These are phyloP conservation scores for Talaromyces sp. DNA, from an alignment of 2,329 filamentous ascomycete genomes.

Conservation along the genomic window DNA sequence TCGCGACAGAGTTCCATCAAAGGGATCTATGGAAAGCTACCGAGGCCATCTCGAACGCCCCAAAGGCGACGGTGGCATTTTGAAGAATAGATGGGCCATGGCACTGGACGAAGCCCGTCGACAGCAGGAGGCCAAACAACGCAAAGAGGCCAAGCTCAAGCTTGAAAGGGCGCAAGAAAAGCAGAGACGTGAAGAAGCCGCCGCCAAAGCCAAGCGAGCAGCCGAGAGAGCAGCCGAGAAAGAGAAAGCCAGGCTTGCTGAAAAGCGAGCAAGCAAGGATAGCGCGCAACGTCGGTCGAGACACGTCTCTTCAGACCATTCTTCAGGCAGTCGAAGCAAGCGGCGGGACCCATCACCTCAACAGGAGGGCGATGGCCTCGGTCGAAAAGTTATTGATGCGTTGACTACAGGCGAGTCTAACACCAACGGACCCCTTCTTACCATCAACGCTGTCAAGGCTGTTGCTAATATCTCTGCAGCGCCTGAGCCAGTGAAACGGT, in stretches of 20 bases:
- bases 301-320: constrained; percentile 20
- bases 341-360: constrained; percentile 18
- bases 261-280: constrained; percentile 8
- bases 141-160: constrained; percentile 29
- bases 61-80: constrained; percentile 28
- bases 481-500: constrained; percentile 12
- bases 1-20: constrained; percentile 32
- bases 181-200: constrained; percentile 15
- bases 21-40: constrained; percentile 23
- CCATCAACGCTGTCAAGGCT: constrained; percentile 31
- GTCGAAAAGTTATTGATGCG: constrained; percentile 29
- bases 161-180: constrained; percentile 18
- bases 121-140: constrained; percentile 28
- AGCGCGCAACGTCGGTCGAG: constrained; percentile 7
- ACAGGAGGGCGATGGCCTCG: constrained; percentile 9
- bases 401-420: constrained; percentile 39
- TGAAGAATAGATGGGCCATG: constrained; percentile 30
- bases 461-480: constrained; percentile 20
- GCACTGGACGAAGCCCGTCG: constrained; percentile 33
- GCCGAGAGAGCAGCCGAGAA: constrained; percentile 14
- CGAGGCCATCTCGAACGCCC: constrained; percentile 23
- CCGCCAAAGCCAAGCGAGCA: constrained; percentile 5
- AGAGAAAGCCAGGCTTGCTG: constrained; percentile 9
- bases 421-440: constrained; percentile 34
- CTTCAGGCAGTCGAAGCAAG: constrained; percentile 21